phyloP scores from a whole-genome alignment of 257 asterid species.

The Scutellaria galericulata region DNA sequence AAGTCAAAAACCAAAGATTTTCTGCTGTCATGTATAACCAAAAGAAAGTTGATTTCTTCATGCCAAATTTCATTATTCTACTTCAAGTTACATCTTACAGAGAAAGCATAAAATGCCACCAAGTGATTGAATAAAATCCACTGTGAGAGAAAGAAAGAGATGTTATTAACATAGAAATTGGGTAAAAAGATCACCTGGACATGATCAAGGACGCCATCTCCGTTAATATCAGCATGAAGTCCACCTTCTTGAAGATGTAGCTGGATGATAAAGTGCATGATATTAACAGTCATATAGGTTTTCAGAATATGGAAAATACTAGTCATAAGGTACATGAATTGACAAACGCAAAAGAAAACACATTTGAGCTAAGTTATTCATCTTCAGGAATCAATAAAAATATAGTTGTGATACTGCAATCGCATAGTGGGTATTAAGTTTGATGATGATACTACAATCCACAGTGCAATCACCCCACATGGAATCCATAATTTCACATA shows the following conservation, averaged over 20 bases:
- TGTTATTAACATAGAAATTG: not conserved
- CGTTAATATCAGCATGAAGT: constrained; percentile 97
- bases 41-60: too few species aligned
- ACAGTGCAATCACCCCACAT: constrained; percentile 7
- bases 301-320: constrained; percentile 15
- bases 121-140: too few species aligned
- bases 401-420: constrained; percentile 14
- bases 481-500: not conserved
- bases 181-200: constrained; percentile 71
- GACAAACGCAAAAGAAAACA: constrained; percentile 8
- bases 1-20: not conserved
- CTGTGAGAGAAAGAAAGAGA: not conserved
- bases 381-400: constrained; percentile 17
- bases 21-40: not conserved
- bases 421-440: not conserved
- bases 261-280: constrained; percentile 50
- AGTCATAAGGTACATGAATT: constrained; percentile 13
- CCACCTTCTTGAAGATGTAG: constrained; percentile 99
- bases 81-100: constrained; percentile 18
- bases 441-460: constrained; percentile 4
- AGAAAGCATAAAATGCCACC: not conserved
- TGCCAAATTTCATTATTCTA: too few species aligned
- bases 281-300: constrained; percentile 29
- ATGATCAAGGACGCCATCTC: constrained; percentile 98
- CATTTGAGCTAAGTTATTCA: constrained; percentile 4